Evolutionary conservation across 2,329 filamentous ascomycete genomes (phyloP), one percentile per base, ranked within the genome.

Genomic region (Emergomyces pasteurianus): DNA sequence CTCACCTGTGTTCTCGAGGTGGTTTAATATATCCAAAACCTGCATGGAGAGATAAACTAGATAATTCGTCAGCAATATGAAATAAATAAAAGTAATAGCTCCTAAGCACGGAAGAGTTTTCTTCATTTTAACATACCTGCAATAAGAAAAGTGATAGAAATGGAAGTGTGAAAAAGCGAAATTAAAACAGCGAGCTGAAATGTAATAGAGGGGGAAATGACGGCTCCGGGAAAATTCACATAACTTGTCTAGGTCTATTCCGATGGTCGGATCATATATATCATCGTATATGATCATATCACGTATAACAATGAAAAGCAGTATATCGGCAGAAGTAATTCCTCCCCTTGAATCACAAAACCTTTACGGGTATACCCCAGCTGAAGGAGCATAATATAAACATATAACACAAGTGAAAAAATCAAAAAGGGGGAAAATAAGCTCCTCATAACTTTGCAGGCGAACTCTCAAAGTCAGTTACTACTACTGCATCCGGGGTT

Each of bases 401-500:
- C 10, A 12, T 38, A 23, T 28, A 12, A 16, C 21, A 42, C 1
- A 26, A 16, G 21, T 42, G 8, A 34, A 53, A 34, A 53, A 18
- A 26, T 9, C 26, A 40, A 42, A 10, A 23, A 26, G 2, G 3
- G 4, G n/a, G 9, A n/a, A n/a, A 40, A 40, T 2, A 16, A 16
- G 2, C 5, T 18, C 38, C 7, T 57, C 38, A 57, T 38, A 57
- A 57, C 38, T 57, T 57, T 23, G 54, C 36, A 42, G 40, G 23
- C 12, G 54, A 57, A n/a, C 36, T 16, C 23, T 28, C 54, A 26
- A 21, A 3, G 18, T 16, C 58, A 10, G 18, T 31, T 26, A 38
- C n/a, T 21, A 47, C 36, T 21, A 10, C 57, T n/a, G 64, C 36
- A 31, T 10, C 58, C 7, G 64, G 63, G 60, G 63, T 65, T 23